Base-by-base conservation (phyloP, 306 rosid species). In the Prunus padus region DNA sequence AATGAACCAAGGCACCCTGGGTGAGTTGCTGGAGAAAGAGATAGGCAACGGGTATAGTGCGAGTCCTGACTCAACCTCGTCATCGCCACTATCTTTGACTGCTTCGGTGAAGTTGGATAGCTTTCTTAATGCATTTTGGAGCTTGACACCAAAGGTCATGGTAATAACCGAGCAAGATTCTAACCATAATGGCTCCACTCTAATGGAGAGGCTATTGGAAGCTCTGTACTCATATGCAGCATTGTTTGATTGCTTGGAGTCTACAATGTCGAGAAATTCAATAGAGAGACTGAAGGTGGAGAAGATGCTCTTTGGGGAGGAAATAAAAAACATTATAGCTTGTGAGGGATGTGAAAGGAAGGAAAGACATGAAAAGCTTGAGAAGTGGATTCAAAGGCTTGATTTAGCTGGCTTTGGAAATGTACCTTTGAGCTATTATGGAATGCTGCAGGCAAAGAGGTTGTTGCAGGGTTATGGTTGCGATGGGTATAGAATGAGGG, bases 261-360 rank as follows among this genome's bases (percentile, higher is more conserved):
- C 90, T 42, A 91, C 93, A 8, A 80, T 88, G 77, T 81, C 93
- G 61, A 93, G 98, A 80, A 67, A 88, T 40, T 89, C 98, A 23
- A 4, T 86, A 76, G 98, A 93, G 74, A 91, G 98, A 81, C 30
- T 91, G 18, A 93, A 87, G 88, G 79, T 93, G 65, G 98, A 93
- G 87, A 93, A 91, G 86, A 89, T 93, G 98, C 83, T 89, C 8
- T 88, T 93, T 8, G 97, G 97, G 28, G 93, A 91, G 80, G 93
- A 93, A 82, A 93, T 89, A 31, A 93, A 91, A 83, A 91, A 85
- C 88, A 93, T 93, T 19, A 83, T 93, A 33, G 92, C 98, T 12
- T 93, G 98, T 64, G 98, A 93, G 77, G 98, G 98, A 56, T 75
- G 71, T 59, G 97, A 91, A 72, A 88, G 98, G 80, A 91, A 80